Conservation (phyloP, 257 asterid species). For the Parsonsia alboflavescens region DNA sequence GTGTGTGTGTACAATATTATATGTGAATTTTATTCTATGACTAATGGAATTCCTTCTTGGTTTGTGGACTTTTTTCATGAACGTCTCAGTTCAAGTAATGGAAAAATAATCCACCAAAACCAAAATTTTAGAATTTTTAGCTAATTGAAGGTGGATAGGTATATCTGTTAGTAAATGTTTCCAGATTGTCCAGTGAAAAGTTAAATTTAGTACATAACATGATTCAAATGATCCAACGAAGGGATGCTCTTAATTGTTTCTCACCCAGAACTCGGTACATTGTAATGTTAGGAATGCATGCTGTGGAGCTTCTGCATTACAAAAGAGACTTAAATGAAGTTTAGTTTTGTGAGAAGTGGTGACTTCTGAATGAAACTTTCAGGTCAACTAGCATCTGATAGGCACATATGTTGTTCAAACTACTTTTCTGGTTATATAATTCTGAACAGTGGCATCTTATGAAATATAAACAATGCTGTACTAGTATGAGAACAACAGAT, state of each 20-base stretch:
- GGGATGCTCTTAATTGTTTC: neutral
- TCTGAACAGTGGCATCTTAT: neutral
- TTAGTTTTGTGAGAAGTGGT: neutral
- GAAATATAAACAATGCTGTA: neutral
- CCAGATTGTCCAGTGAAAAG: neutral
- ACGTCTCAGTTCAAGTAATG: too few species aligned
- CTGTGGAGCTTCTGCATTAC: neutral
- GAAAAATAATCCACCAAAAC: too few species aligned
- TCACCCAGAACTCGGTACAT: neutral
- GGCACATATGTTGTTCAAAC: neutral
- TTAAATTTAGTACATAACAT: neutral
- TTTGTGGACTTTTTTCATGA: neutral
- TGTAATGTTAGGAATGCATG: neutral
- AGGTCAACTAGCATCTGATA: neutral
- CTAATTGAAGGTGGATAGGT: too few species aligned
- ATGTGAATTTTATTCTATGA: neutral
- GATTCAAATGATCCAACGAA: neutral
- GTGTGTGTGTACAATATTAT: too few species aligned
- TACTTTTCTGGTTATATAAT: neutral
- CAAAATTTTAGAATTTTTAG: too few species aligned
- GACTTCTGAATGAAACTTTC: neutral
- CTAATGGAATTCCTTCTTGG: neutral
- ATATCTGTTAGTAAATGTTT: too few species aligned
- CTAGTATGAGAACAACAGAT: neutral
- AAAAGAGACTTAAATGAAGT: neutral